phyloP scores from a whole-genome alignment of 2,329 filamentous ascomycete species.

The Microdochium bolleyi region DNA sequence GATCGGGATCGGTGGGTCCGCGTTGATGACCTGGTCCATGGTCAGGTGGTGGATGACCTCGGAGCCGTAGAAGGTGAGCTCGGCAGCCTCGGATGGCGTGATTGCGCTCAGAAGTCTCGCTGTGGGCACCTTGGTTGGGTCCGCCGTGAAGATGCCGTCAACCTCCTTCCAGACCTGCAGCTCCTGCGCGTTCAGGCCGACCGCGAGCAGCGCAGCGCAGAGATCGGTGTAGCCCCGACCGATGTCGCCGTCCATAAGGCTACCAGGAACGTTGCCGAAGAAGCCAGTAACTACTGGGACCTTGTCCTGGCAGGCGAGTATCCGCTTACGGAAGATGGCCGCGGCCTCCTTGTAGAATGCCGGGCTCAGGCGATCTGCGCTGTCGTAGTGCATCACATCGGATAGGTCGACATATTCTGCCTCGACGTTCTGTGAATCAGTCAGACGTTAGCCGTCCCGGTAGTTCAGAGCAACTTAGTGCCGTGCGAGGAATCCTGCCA shows the following conservation, averaged over 20 bases:
- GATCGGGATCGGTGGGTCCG: conserved; percentile 70
- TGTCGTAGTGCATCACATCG: conserved; percentile 66
- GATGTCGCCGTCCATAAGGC: conserved; percentile 79
- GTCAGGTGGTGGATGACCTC: conserved; percentile 98
- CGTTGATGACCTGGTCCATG: conserved; percentile 92
- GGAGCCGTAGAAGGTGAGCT: conserved; percentile 88
- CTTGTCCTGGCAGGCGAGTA: conserved; percentile 55
- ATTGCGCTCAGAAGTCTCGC: conserved; percentile 84
- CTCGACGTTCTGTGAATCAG: conserved; percentile 54
- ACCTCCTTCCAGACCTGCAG: conserved; percentile 99
- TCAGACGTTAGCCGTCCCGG: neutral
- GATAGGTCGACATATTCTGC: conserved; percentile 87
- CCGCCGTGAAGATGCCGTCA: conserved; percentile 80
- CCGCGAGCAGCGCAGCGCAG: conserved; percentile 84
- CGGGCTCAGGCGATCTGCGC: conserved; percentile 51
- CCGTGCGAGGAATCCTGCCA: neutral
- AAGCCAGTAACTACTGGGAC: conserved; percentile 85
- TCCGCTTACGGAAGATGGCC: conserved; percentile 51
- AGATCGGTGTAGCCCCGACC: conserved; percentile 95
- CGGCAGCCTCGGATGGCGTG: conserved; percentile 89
- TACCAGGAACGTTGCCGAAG: conserved; percentile 88
- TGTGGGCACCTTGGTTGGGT: conserved; percentile 84
- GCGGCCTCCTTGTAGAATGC: conserved; percentile 63
- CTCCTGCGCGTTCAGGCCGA: conserved; percentile 79
- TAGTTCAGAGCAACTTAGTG: neutral